phyloP scores from a whole-genome alignment of 306 rosid species.

The Quercus ilex region DNA sequence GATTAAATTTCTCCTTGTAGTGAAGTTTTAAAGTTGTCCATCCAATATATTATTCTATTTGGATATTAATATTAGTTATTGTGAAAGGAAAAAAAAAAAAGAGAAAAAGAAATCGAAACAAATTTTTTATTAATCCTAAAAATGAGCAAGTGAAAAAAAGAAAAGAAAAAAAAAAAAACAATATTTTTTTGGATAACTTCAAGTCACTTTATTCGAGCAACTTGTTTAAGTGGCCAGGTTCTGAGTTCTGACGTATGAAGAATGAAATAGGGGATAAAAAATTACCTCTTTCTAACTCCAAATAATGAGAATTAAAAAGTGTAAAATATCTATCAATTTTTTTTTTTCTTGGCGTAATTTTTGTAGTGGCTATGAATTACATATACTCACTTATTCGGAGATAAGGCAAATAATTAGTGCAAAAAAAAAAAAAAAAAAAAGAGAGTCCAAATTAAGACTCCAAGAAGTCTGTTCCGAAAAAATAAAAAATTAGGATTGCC shows the following conservation, averaged over 20 bases:
- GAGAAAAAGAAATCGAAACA: background rate
- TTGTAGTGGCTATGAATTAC: background rate
- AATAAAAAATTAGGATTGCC: too few relatives aligned
- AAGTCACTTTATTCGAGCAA: slow-evolving; percentile 1
- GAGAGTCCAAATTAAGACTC: background rate
- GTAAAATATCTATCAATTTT: background rate
- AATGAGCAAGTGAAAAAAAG: background rate
- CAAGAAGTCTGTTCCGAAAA: too few relatives aligned
- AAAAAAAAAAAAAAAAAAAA: background rate
- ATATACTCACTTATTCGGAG: background rate
- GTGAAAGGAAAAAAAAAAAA: background rate
- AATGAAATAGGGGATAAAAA: background rate
- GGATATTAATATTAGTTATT: background rate
- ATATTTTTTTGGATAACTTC: background rate
- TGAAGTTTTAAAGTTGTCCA: background rate
- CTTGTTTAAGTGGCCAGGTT: background rate
- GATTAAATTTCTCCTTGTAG: background rate
- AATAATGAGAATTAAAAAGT: background rate
- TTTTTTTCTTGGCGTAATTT: background rate
- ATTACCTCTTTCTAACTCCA: background rate
- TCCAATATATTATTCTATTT: background rate
- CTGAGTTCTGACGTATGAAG: background rate
- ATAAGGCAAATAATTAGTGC: background rate
- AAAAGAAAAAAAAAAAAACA: background rate
- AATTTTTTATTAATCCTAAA: too few relatives aligned